Evolutionary conservation across 495 filamentous ascomycete species (phyloP).

Genomic region (Immersiella caudata): DNA sequence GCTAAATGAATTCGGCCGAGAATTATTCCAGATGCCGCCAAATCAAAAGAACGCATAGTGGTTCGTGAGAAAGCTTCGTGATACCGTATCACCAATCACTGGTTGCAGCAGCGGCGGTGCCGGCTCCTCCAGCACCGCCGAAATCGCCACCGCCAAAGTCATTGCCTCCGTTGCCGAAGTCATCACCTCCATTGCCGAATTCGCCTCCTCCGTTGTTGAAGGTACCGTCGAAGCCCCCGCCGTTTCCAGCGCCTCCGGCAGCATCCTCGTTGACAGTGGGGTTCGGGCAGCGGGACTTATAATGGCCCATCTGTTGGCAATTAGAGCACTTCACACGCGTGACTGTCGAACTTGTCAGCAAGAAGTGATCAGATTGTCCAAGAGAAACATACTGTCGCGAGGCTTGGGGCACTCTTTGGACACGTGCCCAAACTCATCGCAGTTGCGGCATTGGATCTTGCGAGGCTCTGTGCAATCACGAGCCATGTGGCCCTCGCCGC

Average conservation of each 20-base stretch:
- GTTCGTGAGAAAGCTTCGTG: not conserved
- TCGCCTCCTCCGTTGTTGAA: constrained; percentile 6
- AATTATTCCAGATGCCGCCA: constrained; percentile 2
- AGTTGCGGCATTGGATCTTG: constrained; percentile 79
- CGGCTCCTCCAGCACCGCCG: too few relatives aligned
- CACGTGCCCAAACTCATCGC: constrained; percentile 70
- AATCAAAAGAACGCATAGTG: not conserved
- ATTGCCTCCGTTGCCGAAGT: constrained; percentile 12
- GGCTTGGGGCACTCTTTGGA: constrained; percentile 76
- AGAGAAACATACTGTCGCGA: constrained; percentile 60
- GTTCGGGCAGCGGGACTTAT: constrained; percentile 61
- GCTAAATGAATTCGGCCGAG: constrained; percentile 12
- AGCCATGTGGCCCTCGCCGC: constrained; percentile 65
- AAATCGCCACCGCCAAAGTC: constrained; percentile 11
- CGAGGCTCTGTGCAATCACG: constrained; percentile 58
- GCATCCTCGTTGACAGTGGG: constrained; percentile 43
- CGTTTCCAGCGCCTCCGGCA: constrained; percentile 3
- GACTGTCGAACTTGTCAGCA: constrained; percentile 41
- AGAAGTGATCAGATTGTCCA: not conserved
- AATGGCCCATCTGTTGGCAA: constrained; percentile 78
- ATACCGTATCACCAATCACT: not conserved
- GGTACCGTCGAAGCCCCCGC: not conserved
- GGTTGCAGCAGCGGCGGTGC: not conserved
- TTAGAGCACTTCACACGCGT: constrained; percentile 73
- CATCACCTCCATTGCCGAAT: constrained; percentile 4